A percentile compares a stretch with the other conserved stretches of the same genome.
Conservation (phyloP, 192 early-diverging fungal genomes). For the Coemansia umbellata region DNA sequence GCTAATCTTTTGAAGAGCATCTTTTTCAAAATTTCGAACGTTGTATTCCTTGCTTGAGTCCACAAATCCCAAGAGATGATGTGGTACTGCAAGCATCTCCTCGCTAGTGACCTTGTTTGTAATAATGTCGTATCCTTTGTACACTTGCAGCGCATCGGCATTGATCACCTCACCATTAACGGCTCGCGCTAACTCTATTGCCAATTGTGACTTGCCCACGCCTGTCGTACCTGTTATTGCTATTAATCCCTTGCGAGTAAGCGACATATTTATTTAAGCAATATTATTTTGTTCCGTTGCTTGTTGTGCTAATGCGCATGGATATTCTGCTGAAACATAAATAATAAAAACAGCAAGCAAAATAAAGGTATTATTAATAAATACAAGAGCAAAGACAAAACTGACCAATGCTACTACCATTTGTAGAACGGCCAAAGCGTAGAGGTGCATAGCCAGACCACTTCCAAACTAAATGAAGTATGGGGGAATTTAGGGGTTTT, state of each 20-base stretch:
- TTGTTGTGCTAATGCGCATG: too few relatives aligned
- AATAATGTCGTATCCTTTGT: conserved; percentile 84
- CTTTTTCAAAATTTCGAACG: conserved; percentile 79
- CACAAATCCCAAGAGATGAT: conserved; percentile 86
- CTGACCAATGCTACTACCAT: too few relatives aligned
- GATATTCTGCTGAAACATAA: neutral
- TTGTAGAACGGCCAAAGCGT: too few relatives aligned
- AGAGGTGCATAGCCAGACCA: too few relatives aligned
- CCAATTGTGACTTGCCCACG: conserved; percentile 94
- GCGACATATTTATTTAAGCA: conserved; percentile 1
- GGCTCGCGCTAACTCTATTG: conserved; percentile 78
- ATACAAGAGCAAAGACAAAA: neutral
- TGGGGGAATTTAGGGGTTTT: too few relatives aligned
- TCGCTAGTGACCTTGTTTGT: conserved; percentile 86
- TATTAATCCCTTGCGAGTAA: conserved; percentile 45
- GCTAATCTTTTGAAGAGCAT: conserved; percentile 72
- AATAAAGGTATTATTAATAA: neutral
- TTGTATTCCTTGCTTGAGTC: conserved; percentile 73
- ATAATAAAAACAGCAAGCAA: neutral
- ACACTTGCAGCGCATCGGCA: conserved; percentile 95
- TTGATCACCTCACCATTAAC: conserved; percentile 89
- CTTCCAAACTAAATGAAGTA: too few relatives aligned
- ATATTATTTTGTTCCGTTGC: neutral
- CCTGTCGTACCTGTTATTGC: conserved; percentile 87
- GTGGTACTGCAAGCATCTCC: conserved; percentile 66